phyloP scores from a whole-genome alignment of 306 rosid species.

The Sicyos baderoa region DNA sequence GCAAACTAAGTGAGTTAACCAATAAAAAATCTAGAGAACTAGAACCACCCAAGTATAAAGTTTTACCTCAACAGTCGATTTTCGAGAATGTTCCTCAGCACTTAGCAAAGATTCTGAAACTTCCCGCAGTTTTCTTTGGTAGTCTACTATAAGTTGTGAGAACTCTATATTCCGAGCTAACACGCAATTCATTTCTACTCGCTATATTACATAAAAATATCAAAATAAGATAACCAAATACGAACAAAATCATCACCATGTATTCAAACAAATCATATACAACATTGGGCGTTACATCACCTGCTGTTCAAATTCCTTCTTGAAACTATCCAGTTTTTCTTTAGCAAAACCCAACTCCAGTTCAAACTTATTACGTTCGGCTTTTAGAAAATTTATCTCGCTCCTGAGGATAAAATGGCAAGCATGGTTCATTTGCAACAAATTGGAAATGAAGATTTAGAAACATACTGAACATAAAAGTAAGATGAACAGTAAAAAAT shows the following conservation, averaged over 20 bases:
- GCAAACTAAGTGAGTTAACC: too few relatives aligned
- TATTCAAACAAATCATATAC: background rate
- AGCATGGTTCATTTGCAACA: background rate
- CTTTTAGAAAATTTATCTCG: constrained; percentile 48
- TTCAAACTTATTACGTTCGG: constrained; percentile 65
- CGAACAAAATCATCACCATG: background rate
- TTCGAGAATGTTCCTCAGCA: constrained; percentile 63
- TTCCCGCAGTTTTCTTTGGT: constrained; percentile 77
- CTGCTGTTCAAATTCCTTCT: constrained; percentile 75
- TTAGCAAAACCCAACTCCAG: constrained; percentile 65
- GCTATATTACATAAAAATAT: constrained; percentile 35
- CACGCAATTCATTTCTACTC: constrained; percentile 54
- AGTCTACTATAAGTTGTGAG: constrained; percentile 69
- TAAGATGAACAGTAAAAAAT: background rate
- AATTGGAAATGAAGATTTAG: background rate
- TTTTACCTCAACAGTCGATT: constrained; percentile 71
- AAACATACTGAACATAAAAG: background rate
- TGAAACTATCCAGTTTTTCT: constrained; percentile 63
- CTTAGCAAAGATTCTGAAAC: constrained; percentile 64
- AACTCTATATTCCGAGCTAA: constrained; percentile 78
- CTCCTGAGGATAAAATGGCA: constrained; percentile 38
- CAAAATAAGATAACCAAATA: constrained; percentile 9
- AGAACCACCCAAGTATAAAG: background rate
- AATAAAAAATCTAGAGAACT: too few relatives aligned
- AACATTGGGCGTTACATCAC: constrained; percentile 29